Evolutionary conservation across 345 rosid species (phyloP).

Genomic region (Melaleuca alternifolia): DNA sequence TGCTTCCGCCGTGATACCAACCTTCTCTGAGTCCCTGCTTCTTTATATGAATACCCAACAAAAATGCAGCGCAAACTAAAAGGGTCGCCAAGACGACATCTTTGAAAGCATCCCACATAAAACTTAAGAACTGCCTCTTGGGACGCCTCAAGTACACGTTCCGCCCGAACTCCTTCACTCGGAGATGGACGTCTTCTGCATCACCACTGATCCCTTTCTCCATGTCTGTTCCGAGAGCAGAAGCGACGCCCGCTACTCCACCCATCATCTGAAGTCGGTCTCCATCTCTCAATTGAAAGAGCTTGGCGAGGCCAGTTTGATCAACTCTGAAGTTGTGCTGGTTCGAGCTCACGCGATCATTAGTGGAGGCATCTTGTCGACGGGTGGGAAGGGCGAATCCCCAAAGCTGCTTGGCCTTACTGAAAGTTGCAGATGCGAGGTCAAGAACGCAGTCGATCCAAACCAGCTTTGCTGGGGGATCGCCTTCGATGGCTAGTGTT

Average conservation of each 20-base stretch:
- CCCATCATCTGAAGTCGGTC: constrained; percentile 17
- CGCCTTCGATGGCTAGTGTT: background rate
- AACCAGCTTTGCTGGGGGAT: background rate
- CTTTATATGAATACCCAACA: constrained; percentile 50
- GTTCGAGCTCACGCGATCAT: background rate
- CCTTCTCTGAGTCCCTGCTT: constrained; percentile 43
- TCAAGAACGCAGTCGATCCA: background rate
- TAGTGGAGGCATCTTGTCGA: background rate
- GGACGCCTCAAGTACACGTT: constrained; percentile 56
- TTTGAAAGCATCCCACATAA: constrained; percentile 38
- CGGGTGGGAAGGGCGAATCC: background rate
- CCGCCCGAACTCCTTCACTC: constrained; percentile 44
- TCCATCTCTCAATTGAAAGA: background rate
- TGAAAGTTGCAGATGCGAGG: background rate
- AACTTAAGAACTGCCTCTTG: constrained; percentile 27
- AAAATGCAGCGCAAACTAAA: constrained; percentile 41
- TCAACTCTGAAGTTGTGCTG: background rate
- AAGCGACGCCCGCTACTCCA: constrained; percentile 27
- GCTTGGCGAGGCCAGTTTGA: background rate
- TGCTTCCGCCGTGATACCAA: constrained; percentile 68
- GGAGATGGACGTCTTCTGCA: constrained; percentile 15
- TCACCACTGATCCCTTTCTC: constrained; percentile 27
- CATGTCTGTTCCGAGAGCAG: constrained; percentile 20
- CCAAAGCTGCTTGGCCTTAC: background rate
- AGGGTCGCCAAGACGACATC: constrained; percentile 40